Evolutionary conservation across 352 stramenopile genomes (phyloP), one percentile per base, ranked within the genome.

Genomic region (Phytopythium delawarense): DNA sequence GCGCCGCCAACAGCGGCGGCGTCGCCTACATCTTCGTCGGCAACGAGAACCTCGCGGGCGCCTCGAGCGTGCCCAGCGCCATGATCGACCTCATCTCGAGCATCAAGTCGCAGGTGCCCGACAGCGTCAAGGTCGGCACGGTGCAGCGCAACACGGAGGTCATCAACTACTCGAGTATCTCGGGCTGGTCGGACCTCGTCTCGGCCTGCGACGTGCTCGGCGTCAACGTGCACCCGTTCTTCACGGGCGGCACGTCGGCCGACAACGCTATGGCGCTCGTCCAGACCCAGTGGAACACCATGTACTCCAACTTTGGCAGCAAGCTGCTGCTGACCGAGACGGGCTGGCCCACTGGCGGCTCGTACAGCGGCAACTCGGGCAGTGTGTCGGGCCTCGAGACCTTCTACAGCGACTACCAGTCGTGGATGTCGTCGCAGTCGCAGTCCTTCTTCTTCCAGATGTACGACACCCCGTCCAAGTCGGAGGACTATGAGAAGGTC

Each of bases 381-480:
- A 72, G 68, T 35, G 18, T 70, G 12, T 56, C 74, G 2, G 60
- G 62, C 37, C 74, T 81, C 2, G 44, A 74, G 55, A 67, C 57
- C 20, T 92, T 88, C 72, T 91, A 77, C 63, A 63, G 65, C 50
- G 70, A 68, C 18, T 89, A 89, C 72, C 74, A 92, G 73, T 58
- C 68, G 30, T 91, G 81, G 81, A 76, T 76, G 58, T 57, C 55
- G 20, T 61, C 63, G 32, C 63, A 85, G 8, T 63, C 75, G 35
- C 76, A 81, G 61, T 85, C 87, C 57, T 89, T 79, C 65, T 91
- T 87, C 75, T 91, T 92, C 71, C 81, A 91, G 69, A 81, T 90
- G 62, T 92, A 87, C 57, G 79, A 92, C 70, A 76, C 72, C 25
- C 76, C 78, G 8, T 69, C 73, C 67, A 78, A 79, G 56, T 51